Evolutionary conservation across 192 early-diverging fungal genomes (phyloP), one percentile per base, ranked within the genome.

Genomic region (Umbelopsis sp.): DNA sequence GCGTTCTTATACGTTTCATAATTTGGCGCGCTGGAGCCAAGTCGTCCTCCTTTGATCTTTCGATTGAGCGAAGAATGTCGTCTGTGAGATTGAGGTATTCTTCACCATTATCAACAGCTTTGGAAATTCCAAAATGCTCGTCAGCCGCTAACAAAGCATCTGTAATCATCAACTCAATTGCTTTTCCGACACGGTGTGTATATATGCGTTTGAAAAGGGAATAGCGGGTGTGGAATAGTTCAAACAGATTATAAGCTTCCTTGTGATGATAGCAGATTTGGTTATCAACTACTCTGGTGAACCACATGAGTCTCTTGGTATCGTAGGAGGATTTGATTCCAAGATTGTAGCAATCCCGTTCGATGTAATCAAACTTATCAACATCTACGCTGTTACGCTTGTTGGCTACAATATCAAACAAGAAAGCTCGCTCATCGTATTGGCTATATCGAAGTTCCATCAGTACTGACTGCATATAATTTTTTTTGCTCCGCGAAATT

Each of bases 371-470:
- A 67, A 96, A 95, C 78, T 96, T 96, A 78, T 99, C 97, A 6
- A 98, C 96, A 73, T 99, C 97, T 18, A 99, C 81, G 23, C 89
- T 90, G 74, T 96, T 99, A 41, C 91, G 84, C 76, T 96, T 91
- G 86, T 99, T 99, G 49, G 95, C 91, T 0, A 99, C 96, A 74
- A 99, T 96, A 74, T 99, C 95, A 85, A 95, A 99, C 52, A 99
- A 69, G 72, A 94, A 98, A 58, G 72, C 82, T 52, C 84, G 81
- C 55, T 86, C 86, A 37, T 71, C 80, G 20, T 23, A 55, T 35
- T 76, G 75, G 11, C 76, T 78, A 15, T 27, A 3, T 18, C 25
- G 15, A 35, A 13, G 1, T 4, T 35, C 0, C 27, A 37, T 61
- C 18, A 61, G 55, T n/a, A 53, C 18, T 13, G 55, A 33, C 27